These are phyloP conservation scores for Calophaca sinica DNA, from an alignment of 306 rosid genomes.

Conservation along the genomic window DNA sequence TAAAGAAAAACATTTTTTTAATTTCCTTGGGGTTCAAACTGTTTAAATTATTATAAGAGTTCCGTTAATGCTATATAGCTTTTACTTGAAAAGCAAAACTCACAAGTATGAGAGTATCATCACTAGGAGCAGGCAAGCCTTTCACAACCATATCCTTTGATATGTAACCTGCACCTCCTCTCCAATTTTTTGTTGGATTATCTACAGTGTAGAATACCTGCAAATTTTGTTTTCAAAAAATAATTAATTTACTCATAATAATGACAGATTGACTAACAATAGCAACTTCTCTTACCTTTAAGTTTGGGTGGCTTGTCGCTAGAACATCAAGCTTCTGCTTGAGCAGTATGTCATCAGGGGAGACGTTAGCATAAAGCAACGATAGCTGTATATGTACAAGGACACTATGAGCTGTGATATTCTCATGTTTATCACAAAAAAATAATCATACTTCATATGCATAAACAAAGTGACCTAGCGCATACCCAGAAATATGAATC, in stretches of 20 bases:
- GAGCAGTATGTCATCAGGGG: slow-evolving; percentile 95
- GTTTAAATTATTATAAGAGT: slow-evolving; percentile 15
- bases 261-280: slow-evolving; percentile 29
- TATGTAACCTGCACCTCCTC: slow-evolving; percentile 87
- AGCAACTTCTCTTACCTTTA: slow-evolving; percentile 64
- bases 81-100: slow-evolving; percentile 57
- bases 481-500: slow-evolving; percentile 30
- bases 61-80: neutral
- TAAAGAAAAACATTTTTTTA: neutral
- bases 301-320: slow-evolving; percentile 84
- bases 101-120: slow-evolving; percentile 83
- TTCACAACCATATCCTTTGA: slow-evolving; percentile 82
- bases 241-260: slow-evolving; percentile 2
- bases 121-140: slow-evolving; percentile 88
- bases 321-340: slow-evolving; percentile 90
- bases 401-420: slow-evolving; percentile 46
- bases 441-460: slow-evolving; percentile 16
- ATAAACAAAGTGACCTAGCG: slow-evolving; percentile 28
- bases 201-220: slow-evolving; percentile 89
- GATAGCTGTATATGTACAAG: slow-evolving; percentile 68
- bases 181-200: slow-evolving; percentile 86
- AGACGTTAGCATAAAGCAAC: slow-evolving; percentile 81
- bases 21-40: slow-evolving; percentile 28
- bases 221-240: slow-evolving; percentile 31
- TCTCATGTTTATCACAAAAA: slow-evolving; percentile 16